Evolutionary conservation across 2,329 filamentous ascomycete genomes (phyloP).

Genomic region (Cyphellophora attinorum): DNA sequence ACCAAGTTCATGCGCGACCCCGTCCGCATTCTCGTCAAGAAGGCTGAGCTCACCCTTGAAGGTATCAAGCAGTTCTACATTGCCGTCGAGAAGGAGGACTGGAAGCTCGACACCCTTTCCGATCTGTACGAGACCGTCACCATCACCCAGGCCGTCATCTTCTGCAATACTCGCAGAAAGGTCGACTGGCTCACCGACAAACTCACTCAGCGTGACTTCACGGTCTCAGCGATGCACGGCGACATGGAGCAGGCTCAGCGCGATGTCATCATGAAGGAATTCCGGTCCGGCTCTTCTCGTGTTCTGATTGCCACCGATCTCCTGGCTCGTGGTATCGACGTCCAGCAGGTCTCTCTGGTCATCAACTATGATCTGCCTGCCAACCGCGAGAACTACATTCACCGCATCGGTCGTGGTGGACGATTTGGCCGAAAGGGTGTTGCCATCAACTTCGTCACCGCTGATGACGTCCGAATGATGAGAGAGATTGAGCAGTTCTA

Average conservation of each 20-base stretch:
- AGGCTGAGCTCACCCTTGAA: conserved; percentile 97
- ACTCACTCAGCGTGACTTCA: conserved; percentile 97
- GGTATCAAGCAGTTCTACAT: conserved; percentile 99
- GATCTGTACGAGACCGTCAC: conserved; percentile 99
- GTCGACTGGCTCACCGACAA: conserved; percentile 99
- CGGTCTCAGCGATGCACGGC: conserved; percentile 98
- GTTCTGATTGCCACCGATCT: conserved; percentile 97
- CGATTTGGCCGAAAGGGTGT: conserved; percentile 99
- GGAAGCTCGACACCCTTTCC: conserved; percentile 98
- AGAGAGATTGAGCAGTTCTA: conserved; percentile 99
- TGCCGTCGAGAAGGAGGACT: conserved; percentile 99
- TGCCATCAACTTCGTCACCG: conserved; percentile 99
- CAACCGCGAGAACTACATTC: conserved; percentile 99
- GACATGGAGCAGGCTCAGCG: conserved; percentile 98
- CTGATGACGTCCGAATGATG: conserved; percentile 99
- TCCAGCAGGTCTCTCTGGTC: conserved; percentile 98
- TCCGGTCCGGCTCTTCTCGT: conserved; percentile 96
- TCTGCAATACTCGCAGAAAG: conserved; percentile 99
- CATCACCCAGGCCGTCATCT: conserved; percentile 99
- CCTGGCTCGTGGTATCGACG: conserved; percentile 97
- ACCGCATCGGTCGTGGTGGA: conserved; percentile 98
- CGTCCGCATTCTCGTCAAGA: conserved; percentile 98
- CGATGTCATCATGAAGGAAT: conserved; percentile 99
- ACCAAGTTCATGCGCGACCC: conserved; percentile 99
- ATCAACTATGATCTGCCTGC: conserved; percentile 99